phyloP scores from a whole-genome alignment of 2,329 filamentous ascomycete genomes.

The Xylaria sp. region DNA sequence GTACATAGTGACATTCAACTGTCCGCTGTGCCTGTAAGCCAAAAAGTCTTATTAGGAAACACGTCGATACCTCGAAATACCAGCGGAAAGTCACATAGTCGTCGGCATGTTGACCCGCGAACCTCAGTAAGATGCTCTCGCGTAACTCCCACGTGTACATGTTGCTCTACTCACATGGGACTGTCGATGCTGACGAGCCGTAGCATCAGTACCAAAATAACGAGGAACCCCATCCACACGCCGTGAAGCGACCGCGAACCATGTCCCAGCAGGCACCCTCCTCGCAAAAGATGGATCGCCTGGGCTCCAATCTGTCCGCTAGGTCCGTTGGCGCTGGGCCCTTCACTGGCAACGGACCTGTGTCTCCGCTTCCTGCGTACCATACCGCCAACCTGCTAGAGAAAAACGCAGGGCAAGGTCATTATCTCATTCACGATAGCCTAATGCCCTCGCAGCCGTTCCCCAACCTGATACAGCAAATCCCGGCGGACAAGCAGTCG shows the following conservation, averaged over 20 bases:
- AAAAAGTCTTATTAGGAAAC: conserved; percentile 47
- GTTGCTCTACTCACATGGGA: conserved; percentile 14
- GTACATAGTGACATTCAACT: conserved; percentile 47
- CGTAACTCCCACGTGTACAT: conserved; percentile 20
- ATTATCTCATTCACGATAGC: conserved; percentile 51
- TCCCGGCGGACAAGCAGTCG: conserved; percentile 45
- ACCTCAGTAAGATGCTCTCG: conserved; percentile 47
- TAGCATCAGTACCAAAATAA: conserved; percentile 44
- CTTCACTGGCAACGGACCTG: conserved; percentile 52
- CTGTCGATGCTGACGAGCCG: conserved; percentile 43
- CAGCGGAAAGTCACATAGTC: conserved; percentile 43
- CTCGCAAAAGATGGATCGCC: conserved; percentile 58
- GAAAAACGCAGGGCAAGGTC: conserved; percentile 44
- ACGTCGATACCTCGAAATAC: conserved; percentile 48
- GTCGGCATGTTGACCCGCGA: conserved; percentile 40
- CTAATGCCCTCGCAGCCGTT: conserved; percentile 45
- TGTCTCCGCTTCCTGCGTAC: conserved; percentile 51
- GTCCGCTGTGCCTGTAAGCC: conserved; percentile 42
- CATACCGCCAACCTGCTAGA: conserved; percentile 37
- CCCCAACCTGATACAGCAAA: conserved; percentile 43
- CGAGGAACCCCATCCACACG: conserved; percentile 45
- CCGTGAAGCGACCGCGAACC: conserved; percentile 51
- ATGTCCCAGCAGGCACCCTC: conserved; percentile 51
- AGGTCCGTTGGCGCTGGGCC: conserved; percentile 53
- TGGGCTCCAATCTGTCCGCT: conserved; percentile 56